Conservation (phyloP, 2,329 filamentous ascomycete species). For the Ophiostoma sp. region DNA sequence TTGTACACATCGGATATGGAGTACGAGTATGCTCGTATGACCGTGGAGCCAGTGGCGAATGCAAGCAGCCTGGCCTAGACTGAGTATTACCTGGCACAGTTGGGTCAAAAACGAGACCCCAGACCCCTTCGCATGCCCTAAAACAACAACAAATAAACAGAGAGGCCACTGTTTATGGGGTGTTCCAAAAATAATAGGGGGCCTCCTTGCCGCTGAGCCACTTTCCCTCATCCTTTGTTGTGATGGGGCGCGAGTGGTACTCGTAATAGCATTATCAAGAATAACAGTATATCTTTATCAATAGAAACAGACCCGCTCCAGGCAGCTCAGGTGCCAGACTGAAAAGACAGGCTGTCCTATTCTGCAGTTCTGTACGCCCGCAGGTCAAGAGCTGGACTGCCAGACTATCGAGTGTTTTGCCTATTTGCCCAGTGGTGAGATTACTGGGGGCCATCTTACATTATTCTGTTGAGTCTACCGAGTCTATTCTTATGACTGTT, state of each 20-base stretch:
- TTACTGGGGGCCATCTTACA: not conserved
- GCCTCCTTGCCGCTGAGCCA: slow-evolving; percentile 11
- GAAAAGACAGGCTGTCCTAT: slow-evolving; percentile 4
- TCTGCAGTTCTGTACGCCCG: not conserved
- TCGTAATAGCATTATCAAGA: not conserved
- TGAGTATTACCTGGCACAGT: too few species aligned
- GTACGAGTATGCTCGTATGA: too few species aligned
- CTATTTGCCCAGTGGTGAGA: not conserved
- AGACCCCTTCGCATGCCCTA: not conserved
- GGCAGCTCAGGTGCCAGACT: not conserved
- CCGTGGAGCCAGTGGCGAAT: not conserved
- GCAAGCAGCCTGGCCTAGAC: slow-evolving; percentile 1
- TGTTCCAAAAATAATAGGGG: slow-evolving; percentile 7
- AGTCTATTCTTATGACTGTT: not conserved
- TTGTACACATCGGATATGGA: too few species aligned
- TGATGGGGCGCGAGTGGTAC: not conserved
- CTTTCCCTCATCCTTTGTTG: not conserved
- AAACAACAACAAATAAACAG: not conserved
- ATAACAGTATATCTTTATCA: not conserved
- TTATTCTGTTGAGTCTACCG: not conserved
- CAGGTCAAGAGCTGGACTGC: not conserved
- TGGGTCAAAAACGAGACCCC: not conserved
- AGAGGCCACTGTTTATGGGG: not conserved
- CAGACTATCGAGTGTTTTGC: not conserved
- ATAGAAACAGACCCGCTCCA: not conserved